Conservation (phyloP, 805 yeast species). For the Metschnikowia noctiluminum region DNA sequence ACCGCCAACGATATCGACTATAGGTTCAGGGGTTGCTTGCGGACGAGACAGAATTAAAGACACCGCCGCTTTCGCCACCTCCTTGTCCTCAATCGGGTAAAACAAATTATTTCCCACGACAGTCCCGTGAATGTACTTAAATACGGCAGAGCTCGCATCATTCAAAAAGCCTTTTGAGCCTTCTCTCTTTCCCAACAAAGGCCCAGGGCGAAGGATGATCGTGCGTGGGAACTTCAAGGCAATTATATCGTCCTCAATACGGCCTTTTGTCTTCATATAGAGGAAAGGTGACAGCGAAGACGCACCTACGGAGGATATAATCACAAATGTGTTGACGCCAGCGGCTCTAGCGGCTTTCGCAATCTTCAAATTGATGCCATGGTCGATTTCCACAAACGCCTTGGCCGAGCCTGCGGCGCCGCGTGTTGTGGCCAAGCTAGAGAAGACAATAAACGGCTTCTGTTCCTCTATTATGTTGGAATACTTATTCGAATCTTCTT, state of each 20-base stretch:
- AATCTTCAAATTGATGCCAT: slow-evolving; percentile 62
- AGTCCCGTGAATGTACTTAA: slow-evolving; percentile 21
- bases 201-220: slow-evolving; percentile 76
- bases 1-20: slow-evolving; percentile 22
- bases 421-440: slow-evolving; percentile 19
- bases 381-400: slow-evolving; percentile 67
- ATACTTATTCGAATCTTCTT: slow-evolving; percentile 53
- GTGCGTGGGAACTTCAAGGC: slow-evolving; percentile 66
- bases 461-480: slow-evolving; percentile 14
- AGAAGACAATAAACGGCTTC: slow-evolving; percentile 15
- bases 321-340: slow-evolving; percentile 64
- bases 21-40: slow-evolving; percentile 15
- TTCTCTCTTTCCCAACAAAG: slow-evolving; percentile 61
- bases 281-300: slow-evolving; percentile 51
- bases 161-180: slow-evolving; percentile 21
- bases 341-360: slow-evolving; percentile 72
- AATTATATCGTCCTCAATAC: slow-evolving; percentile 64
- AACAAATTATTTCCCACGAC: slow-evolving; percentile 12
- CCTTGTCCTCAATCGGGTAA: slow-evolving; percentile 57
- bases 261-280: slow-evolving; percentile 69
- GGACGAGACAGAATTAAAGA: slow-evolving; percentile 30
- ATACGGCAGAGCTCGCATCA: slow-evolving; percentile 28
- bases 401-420: slow-evolving; percentile 58
- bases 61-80: slow-evolving; percentile 59
- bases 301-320: slow-evolving; percentile 70